Base-by-base conservation (phyloP, 495 filamentous ascomycete species). In the Parachaetomium inaequale region DNA sequence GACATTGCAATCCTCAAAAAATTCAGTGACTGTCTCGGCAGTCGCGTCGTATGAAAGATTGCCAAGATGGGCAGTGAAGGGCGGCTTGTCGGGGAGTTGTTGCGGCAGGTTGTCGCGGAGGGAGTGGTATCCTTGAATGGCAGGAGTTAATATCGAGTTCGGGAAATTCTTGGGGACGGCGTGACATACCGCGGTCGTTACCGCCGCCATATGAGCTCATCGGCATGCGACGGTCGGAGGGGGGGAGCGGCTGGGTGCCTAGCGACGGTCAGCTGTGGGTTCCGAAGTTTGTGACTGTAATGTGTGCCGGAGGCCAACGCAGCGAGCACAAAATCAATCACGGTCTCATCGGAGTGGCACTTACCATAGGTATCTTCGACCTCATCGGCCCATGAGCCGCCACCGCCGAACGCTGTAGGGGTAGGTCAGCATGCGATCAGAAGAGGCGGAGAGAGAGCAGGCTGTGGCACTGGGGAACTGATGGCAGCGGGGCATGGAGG, bases 41-140 rank as follows among this genome's bases (percentile, higher is more conserved):
- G 90, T 94, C 25, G 91, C 90, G 73, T 97, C 93, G 72, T 96
- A 98, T 23, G 93, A 91, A 53, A 98, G 85, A 70, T 98, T 98
- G 62, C 95, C 94, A 55, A 98, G 84, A 79, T 98, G 95, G 50
- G 90, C 92, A 47, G 94, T 98, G 78, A 84, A 98, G 0, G 94
- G 94, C 31, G 94, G 93, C 77, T 92, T 91, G 40, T 88, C 86
- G 23, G 94, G 94, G 45, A 98, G 84, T n/a, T 69, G 63, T 61
- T 68, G 66, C 46, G 91, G 89, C 58, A 96, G 84, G 66, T 88
- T 83, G 67, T 96, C 91, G 64, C 92, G 89, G 61, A 84, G 72
- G 53, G 85, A 70, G 43, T 65, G 82, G 69, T 87, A 90, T 66
- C 86, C 87, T 80, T 57, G 10, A 51, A 43, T 19, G 23, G 11